A percentile compares a stretch with the other conserved stretches of the same genome.
These are phyloP conservation scores for Aspergillus persii DNA, from an alignment of 2,329 filamentous ascomycete species.

Conservation along the genomic window DNA sequence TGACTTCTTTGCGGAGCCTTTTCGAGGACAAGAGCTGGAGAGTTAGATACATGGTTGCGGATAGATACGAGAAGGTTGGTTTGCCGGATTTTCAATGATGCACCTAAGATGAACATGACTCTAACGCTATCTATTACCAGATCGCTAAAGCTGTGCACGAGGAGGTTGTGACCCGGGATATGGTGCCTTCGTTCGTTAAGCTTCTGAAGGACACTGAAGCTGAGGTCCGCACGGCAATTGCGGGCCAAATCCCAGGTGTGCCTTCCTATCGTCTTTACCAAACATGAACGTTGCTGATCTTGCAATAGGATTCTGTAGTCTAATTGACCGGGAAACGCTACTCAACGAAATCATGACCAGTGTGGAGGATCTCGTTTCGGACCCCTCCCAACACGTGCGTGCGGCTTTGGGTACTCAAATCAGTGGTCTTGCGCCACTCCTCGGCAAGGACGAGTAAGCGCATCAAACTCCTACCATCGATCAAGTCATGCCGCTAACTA, in stretches of 20 bases:
- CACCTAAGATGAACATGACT: background rate
- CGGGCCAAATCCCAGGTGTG: conserved; percentile 86
- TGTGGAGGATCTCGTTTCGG: conserved; percentile 92
- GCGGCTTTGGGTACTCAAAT: conserved; percentile 95
- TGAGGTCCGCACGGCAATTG: conserved; percentile 93
- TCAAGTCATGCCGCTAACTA: conserved; percentile 3
- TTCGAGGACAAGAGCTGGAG: conserved; percentile 99
- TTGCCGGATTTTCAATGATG: background rate
- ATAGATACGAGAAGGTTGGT: conserved; percentile 90
- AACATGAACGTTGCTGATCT: conserved; percentile 19
- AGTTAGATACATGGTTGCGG: conserved; percentile 98
- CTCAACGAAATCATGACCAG: conserved; percentile 96
- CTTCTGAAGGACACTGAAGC: conserved; percentile 97
- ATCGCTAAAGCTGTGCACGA: conserved; percentile 98
- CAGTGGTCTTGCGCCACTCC: conserved; percentile 90
- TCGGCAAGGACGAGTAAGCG: conserved; percentile 93
- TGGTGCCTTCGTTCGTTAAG: conserved; percentile 96
- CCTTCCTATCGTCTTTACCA: conserved; percentile 5
- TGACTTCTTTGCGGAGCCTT: conserved; percentile 84
- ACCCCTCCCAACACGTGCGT: conserved; percentile 94
- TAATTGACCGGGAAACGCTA: conserved; percentile 83
- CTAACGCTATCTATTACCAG: conserved; percentile 46
- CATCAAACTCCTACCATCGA: background rate
- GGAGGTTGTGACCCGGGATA: conserved; percentile 87
- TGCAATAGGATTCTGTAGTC: conserved; percentile 74